A percentile compares a stretch with the other conserved stretches of the same genome.
phyloP scores from a whole-genome alignment of 2,329 filamentous ascomycete genomes.

The Trichoderma afroharzianum region DNA sequence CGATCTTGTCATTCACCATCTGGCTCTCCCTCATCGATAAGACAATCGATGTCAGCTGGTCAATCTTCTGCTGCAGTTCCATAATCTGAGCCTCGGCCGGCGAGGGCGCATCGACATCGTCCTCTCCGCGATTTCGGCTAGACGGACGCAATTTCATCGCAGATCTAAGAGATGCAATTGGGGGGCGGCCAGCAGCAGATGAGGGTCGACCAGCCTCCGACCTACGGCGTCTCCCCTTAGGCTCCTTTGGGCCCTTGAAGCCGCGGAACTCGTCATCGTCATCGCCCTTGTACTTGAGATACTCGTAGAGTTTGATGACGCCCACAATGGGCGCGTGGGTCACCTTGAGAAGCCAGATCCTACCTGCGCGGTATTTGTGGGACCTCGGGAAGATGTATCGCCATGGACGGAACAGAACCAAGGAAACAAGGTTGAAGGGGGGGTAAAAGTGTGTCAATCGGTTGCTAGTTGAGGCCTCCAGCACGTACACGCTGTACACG shows the following conservation, averaged over 20 bases:
- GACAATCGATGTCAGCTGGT: slow-evolving; percentile 52
- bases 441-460: slow-evolving; percentile 68
- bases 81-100: slow-evolving; percentile 49
- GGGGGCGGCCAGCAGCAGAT: slow-evolving; percentile 18
- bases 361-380: slow-evolving; percentile 56
- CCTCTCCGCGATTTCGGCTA: slow-evolving; percentile 25
- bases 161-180: slow-evolving; percentile 19
- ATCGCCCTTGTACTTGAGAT: slow-evolving; percentile 37
- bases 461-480: slow-evolving; percentile 65
- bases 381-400: slow-evolving; percentile 64
- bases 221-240: slow-evolving; percentile 23
- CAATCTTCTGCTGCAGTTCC: slow-evolving; percentile 56
- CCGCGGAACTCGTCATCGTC: slow-evolving; percentile 43
- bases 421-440: slow-evolving; percentile 69
- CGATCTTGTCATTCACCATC: not conserved
- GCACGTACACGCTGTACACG: slow-evolving; percentile 65
- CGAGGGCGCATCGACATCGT: slow-evolving; percentile 38
- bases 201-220: slow-evolving; percentile 20
- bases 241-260: slow-evolving; percentile 45
- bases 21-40: slow-evolving; percentile 44
- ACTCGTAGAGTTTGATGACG: slow-evolving; percentile 67
- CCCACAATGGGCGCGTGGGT: slow-evolving; percentile 66
- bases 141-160: slow-evolving; percentile 15
- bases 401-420: slow-evolving; percentile 68
- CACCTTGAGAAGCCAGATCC: slow-evolving; percentile 59